These are phyloP conservation scores for Saccharomyces hybrid DNA, from an alignment of 1,139 yeast genomes.

Conservation along the genomic window DNA sequence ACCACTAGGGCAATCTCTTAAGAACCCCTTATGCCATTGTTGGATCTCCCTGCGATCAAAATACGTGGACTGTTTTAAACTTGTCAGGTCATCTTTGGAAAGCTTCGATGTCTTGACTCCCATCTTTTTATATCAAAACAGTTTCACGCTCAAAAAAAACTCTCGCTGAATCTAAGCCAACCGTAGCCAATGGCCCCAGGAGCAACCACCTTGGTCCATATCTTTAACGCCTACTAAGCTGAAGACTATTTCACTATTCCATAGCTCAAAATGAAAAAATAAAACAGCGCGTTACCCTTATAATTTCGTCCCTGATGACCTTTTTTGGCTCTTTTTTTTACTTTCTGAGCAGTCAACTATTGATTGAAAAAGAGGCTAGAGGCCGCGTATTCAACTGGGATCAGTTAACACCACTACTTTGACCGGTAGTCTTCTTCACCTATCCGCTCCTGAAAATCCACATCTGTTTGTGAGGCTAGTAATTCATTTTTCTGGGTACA, in stretches of 20 bases:
- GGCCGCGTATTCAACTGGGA: background rate
- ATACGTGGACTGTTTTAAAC: conserved; percentile 78
- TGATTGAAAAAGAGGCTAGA: background rate
- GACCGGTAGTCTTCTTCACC: background rate
- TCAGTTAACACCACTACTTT: background rate
- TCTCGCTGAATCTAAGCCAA: background rate
- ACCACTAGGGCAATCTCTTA: conserved; percentile 90
- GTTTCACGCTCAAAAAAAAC: background rate
- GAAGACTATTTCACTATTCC: background rate
- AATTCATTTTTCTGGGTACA: background rate
- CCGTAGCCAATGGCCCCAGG: no score
- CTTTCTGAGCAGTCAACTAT: background rate
- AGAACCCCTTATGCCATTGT: conserved; percentile 96
- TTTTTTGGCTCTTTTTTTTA: background rate
- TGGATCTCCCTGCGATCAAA: conserved; percentile 92
- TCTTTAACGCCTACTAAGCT: background rate
- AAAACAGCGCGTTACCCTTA: background rate
- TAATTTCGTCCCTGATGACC: background rate
- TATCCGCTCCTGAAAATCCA: background rate
- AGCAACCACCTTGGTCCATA: background rate
- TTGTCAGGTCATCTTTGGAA: conserved; percentile 81
- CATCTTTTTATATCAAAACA: conserved; percentile 40
- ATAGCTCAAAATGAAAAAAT: background rate
- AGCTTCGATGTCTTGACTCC: conserved; percentile 93
- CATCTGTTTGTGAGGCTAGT: background rate